Base-by-base conservation (phyloP, 805 yeast species). In the Cyberlindnera misumaiensis region DNA sequence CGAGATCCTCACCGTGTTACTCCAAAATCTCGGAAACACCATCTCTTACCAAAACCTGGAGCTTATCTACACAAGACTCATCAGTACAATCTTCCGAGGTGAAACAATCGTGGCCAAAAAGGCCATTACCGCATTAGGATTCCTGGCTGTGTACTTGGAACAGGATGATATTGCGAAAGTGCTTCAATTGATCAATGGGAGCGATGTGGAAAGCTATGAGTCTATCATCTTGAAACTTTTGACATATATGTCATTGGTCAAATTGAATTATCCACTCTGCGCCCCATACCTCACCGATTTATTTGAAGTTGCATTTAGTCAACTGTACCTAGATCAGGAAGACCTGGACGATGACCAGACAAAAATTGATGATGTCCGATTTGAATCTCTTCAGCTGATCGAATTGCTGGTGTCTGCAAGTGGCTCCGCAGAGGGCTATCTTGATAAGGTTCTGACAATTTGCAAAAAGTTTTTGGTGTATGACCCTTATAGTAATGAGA, bases 1-100 rank as follows among this genome's bases (percentile, higher is more conserved):
- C 45, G 90, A 83, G 52, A 67, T 80, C 5, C 54, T 80, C 32
- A 65, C 72, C 16, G 86, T 79, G 47, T 46, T 81, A 30, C 59
- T 78, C 34, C 69, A 67, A 41, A 64, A 68, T 39, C 59, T 77
- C 42, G 78, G 80, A 3, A 47, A 59, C 13, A 59, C 60, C 4
- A 58, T 77, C 26, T 45, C 62, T 0, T 42, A 49, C 4, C 53
- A 48, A 1, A 76, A 75, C 38, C 40, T 69, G 10, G 46, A 36
- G 1, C 43, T 41, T 11, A 45, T 56, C 6, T 51, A 54, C 32
- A 31, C 36, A 3, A 47, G 54, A 6, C 57, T 76, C 32, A 52
- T 70, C 10, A 47, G 52, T 2, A 56, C 69, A 2, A 60, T 72
- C 2, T 72, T 63, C 38, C 51, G 51, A 14, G 66, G 64, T 11